A percentile compares a stretch with the other conserved stretches of the same genome.
These are phyloP conservation scores for Zangia roseola DNA, from an alignment of 768 basidiomycete genomes.

Conservation along the genomic window DNA sequence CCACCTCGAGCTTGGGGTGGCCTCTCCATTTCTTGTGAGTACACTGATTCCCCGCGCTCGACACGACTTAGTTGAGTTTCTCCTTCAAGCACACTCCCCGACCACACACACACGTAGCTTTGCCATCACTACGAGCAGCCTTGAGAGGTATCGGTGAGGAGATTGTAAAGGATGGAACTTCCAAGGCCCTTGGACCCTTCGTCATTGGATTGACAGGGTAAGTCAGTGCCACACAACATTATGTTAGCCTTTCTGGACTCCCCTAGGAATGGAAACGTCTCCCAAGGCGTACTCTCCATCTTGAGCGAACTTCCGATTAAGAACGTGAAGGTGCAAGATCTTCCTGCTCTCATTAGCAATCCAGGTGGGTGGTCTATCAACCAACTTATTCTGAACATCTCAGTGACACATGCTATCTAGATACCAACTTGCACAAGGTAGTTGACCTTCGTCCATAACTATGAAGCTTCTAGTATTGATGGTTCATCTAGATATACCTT, in stretches of 20 bases:
- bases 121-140: slow-evolving; percentile 50
- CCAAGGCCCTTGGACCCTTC: slow-evolving; percentile 67
- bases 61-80: not conserved
- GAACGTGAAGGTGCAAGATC: slow-evolving; percentile 52
- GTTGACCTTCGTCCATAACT: not conserved
- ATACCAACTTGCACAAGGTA: slow-evolving; percentile 59
- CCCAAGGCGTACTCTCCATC: slow-evolving; percentile 73
- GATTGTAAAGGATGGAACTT: slow-evolving; percentile 58
- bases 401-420: slow-evolving; percentile 30
- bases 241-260: not conserved
- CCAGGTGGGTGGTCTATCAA: slow-evolving; percentile 42
- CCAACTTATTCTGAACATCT: not conserved
- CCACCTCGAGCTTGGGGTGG: slow-evolving; percentile 74
- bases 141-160: slow-evolving; percentile 56
- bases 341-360: slow-evolving; percentile 54
- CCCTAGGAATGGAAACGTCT: slow-evolving; percentile 74
- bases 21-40: slow-evolving; percentile 79
- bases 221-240: slow-evolving; percentile 9
- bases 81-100: slow-evolving; percentile 61
- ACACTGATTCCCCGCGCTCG: not conserved
- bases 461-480: not conserved
- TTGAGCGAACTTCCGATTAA: slow-evolving; percentile 68
- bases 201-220: slow-evolving; percentile 85
- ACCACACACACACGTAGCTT: slow-evolving; percentile 68
- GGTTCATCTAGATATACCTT: slow-evolving; percentile 59